A percentile compares a stretch with the other conserved stretches of the same genome.
Evolutionary conservation across 768 basidiomycete genomes (phyloP).

Genomic region (Heimioporus sp.): DNA sequence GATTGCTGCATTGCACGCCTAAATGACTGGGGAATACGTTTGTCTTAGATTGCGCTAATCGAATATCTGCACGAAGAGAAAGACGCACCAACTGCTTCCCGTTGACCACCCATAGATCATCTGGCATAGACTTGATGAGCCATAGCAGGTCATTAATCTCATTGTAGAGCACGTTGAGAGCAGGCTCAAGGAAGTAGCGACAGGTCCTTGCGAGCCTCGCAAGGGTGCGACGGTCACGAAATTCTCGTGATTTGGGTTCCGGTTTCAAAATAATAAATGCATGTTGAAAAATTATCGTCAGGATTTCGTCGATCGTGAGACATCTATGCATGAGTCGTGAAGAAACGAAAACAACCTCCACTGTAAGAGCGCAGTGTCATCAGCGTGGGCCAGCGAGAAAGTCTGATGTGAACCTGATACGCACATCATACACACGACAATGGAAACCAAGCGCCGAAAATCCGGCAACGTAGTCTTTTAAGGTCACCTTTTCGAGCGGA

Average conservation of each 20-base stretch:
- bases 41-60: slow-evolving; percentile 7
- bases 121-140: slow-evolving; percentile 31
- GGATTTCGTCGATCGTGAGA: slow-evolving; percentile 32
- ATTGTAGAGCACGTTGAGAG: slow-evolving; percentile 31
- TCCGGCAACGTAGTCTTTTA: slow-evolving; percentile 2
- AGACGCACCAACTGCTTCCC: slow-evolving; percentile 28
- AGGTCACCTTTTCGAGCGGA: slow-evolving; percentile 22
- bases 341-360: slow-evolving; percentile 12
- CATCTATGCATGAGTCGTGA: slow-evolving; percentile 32
- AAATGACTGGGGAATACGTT: slow-evolving; percentile 15
- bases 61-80: neutral
- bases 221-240: slow-evolving; percentile 30
- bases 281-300: slow-evolving; percentile 31
- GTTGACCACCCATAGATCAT: slow-evolving; percentile 32
- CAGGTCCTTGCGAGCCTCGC: slow-evolving; percentile 32
- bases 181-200: slow-evolving; percentile 31
- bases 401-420: slow-evolving; percentile 6
- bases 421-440: slow-evolving; percentile 25
- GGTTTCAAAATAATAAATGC: slow-evolving; percentile 27
- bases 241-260: slow-evolving; percentile 26
- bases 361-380: slow-evolving; percentile 5
- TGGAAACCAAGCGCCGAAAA: slow-evolving; percentile 10
- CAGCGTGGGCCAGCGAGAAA: neutral
- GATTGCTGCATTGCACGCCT: slow-evolving; percentile 18
- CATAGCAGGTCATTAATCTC: slow-evolving; percentile 31